These are phyloP conservation scores for Nitzschia sp. DNA, from an alignment of 108 stramenopile genomes.

Conservation along the genomic window DNA sequence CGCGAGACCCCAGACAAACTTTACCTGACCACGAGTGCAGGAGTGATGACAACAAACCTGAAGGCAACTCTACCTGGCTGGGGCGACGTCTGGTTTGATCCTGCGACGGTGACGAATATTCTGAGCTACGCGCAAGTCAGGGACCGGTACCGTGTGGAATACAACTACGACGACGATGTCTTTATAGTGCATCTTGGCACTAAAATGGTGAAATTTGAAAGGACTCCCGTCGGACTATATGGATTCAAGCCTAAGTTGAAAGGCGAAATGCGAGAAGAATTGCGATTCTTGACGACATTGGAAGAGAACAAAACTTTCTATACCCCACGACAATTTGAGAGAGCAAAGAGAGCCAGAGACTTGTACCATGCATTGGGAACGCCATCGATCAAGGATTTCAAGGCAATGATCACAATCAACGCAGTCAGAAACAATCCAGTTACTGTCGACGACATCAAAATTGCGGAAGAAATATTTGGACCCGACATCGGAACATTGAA, in stretches of 20 bases:
- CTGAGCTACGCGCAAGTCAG: no score
- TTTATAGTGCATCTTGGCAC: constrained; percentile 1
- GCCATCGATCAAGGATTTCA: constrained; percentile 30
- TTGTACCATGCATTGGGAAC: constrained; percentile 33
- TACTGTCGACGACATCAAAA: constrained; percentile 26
- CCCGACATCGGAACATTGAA: constrained; percentile 33
- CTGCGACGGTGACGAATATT: constrained; percentile 32
- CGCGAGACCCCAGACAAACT: constrained; percentile 5
- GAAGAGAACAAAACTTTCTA: constrained; percentile 5
- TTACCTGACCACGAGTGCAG: constrained; percentile 32
- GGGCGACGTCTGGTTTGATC: constrained; percentile 26
- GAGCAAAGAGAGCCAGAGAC: constrained; percentile 17
- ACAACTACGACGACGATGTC: constrained; percentile 12
- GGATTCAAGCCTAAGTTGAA: background rate
- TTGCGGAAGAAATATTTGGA: constrained; percentile 42
- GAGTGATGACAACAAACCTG: constrained; percentile 18
- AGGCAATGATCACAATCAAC: constrained; percentile 24
- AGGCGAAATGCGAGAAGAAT: background rate
- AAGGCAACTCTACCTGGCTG: constrained; percentile 38
- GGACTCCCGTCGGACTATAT: constrained; percentile 1
- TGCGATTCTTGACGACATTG: constrained; percentile 23
- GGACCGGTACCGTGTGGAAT: constrained; percentile 18
- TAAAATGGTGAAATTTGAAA: background rate
- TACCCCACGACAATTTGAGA: constrained; percentile 16
- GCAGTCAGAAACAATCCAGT: constrained; percentile 42